Evolutionary conservation across 257 asterid genomes (phyloP).

Genomic region (Solanum bukasovii): DNA sequence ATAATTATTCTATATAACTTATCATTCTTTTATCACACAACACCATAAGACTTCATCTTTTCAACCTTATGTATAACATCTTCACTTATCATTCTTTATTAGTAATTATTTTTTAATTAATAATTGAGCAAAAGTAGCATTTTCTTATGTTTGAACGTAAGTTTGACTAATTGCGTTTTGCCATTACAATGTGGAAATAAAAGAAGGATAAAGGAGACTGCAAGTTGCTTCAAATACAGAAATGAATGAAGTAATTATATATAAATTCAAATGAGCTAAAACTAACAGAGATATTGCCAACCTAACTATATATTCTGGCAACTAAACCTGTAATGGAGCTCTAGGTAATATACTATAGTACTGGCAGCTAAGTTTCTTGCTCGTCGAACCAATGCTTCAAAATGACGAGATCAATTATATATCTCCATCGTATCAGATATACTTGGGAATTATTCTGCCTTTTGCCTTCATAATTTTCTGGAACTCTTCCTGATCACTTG

Average conservation of each 20-base stretch:
- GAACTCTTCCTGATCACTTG: conserved; percentile 47
- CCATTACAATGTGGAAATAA: too few species aligned
- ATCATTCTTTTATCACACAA: too few species aligned
- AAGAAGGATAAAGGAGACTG: too few species aligned
- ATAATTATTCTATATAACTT: too few species aligned
- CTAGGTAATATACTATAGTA: not conserved
- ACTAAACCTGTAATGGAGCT: conserved; percentile 6
- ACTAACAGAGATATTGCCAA: not conserved
- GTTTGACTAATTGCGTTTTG: too few species aligned
- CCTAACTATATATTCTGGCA: not conserved
- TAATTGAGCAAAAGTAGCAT: too few species aligned
- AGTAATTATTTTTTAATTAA: too few species aligned
- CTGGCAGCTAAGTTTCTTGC: not conserved
- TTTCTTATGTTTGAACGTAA: not conserved
- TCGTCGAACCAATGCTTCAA: not conserved
- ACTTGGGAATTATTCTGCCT: not conserved
- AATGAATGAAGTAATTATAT: not conserved
- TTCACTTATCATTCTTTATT: too few species aligned
- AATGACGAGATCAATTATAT: not conserved
- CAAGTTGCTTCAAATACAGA: not conserved
- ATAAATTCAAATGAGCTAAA: not conserved
- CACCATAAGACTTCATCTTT: too few species aligned
- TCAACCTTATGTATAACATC: too few species aligned
- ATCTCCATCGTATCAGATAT: not conserved
- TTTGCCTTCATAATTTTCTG: conserved; percentile 23